These are phyloP conservation scores for Backusella sp. DNA, from an alignment of 192 early-diverging fungal species.

Conservation along the genomic window DNA sequence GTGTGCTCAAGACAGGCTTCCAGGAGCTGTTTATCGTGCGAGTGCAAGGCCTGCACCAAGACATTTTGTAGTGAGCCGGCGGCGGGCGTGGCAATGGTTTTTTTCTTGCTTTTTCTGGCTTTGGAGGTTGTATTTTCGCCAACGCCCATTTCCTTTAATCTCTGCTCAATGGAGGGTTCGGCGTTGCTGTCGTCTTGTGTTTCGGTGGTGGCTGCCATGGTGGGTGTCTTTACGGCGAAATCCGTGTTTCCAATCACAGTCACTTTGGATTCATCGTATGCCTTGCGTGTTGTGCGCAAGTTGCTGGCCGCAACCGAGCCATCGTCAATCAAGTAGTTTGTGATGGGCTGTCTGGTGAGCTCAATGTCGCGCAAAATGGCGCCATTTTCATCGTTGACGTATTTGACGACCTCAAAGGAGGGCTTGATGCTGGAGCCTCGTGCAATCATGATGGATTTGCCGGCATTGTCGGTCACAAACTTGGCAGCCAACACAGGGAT, in stretches of 20 bases:
- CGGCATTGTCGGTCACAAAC: constrained; percentile 36
- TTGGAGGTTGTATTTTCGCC: constrained; percentile 14
- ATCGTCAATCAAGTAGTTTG: constrained; percentile 47
- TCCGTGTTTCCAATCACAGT: constrained; percentile 40
- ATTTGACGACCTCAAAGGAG: constrained; percentile 48
- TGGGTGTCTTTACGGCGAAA: constrained; percentile 36
- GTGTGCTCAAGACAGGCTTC: constrained; percentile 45
- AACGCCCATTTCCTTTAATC: constrained; percentile 40
- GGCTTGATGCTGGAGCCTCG: constrained; percentile 53
- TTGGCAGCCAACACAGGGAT: constrained; percentile 49
- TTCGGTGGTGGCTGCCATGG: constrained; percentile 14
- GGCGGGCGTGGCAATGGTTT: constrained; percentile 31
- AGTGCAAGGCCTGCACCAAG: constrained; percentile 55
- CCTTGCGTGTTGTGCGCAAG: constrained; percentile 51
- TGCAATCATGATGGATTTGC: constrained; percentile 43
- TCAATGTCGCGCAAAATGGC: constrained; percentile 20
- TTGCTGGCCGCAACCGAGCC: constrained; percentile 37
- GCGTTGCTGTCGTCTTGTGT: constrained; percentile 15
- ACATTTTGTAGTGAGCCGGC: constrained; percentile 52
- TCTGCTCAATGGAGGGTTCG: constrained; percentile 44
- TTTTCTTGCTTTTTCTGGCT: constrained; percentile 8
- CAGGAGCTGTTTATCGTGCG: constrained; percentile 46
- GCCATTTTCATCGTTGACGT: constrained; percentile 34
- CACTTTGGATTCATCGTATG: constrained; percentile 51
- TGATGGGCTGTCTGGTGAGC: constrained; percentile 30